A percentile compares a stretch with the other conserved stretches of the same genome.
These are phyloP conservation scores for Pholiota adiposa DNA, from an alignment of 1,284 basidiomycete genomes.

Conservation along the genomic window DNA sequence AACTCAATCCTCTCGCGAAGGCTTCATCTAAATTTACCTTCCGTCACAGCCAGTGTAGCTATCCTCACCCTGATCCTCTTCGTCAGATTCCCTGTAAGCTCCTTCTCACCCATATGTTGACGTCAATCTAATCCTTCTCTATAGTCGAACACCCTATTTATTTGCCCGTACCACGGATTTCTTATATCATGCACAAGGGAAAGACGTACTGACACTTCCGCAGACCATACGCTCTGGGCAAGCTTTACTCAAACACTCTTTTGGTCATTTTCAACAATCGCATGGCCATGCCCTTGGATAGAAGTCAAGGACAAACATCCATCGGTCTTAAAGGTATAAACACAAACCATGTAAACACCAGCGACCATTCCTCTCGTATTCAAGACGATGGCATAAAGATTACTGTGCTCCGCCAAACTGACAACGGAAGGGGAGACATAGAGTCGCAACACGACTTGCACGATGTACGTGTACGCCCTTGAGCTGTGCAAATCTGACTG, in stretches of 20 bases:
- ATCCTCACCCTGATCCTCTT: constrained; percentile 7
- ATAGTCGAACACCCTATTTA: constrained; percentile 1
- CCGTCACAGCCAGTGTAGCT: background rate
- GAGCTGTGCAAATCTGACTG: background rate
- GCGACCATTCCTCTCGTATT: background rate
- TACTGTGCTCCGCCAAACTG: constrained; percentile 7
- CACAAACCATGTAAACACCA: constrained; percentile 1
- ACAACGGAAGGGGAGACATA: background rate
- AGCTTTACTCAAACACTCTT: constrained; percentile 6
- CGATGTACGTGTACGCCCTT: background rate
- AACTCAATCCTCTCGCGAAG: background rate
- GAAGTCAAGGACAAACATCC: background rate
- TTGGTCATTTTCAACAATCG: constrained; percentile 11
- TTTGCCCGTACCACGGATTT: constrained; percentile 1
- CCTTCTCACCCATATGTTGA: background rate
- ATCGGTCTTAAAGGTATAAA: constrained; percentile 5
- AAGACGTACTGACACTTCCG: background rate
- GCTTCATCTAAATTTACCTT: background rate
- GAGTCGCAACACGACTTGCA: background rate
- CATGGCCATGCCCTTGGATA: background rate
- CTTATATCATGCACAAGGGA: background rate
- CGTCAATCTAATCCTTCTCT: background rate
- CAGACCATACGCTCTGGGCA: constrained; percentile 6
- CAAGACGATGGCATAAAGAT: constrained; percentile 6
- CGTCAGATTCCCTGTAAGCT: constrained; percentile 5